Evolutionary conservation across 495 filamentous ascomycete genomes (phyloP).

Genomic region (Hyaloscypha variabilis): DNA sequence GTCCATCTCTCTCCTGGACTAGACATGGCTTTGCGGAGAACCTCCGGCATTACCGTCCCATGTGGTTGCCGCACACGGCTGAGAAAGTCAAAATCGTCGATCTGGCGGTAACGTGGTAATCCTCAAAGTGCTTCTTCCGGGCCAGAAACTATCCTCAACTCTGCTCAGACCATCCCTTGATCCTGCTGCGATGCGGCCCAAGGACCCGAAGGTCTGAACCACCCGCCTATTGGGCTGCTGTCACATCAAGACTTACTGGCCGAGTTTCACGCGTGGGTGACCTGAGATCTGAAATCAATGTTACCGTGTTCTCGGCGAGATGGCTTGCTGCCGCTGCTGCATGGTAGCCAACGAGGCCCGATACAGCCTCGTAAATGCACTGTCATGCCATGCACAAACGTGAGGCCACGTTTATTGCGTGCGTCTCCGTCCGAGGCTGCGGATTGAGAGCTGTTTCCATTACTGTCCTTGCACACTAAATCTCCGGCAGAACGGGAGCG

Average conservation of each 20-base stretch:
- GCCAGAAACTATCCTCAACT: neutral
- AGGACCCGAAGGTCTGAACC: constrained; percentile 8
- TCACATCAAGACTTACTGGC: constrained; percentile 5
- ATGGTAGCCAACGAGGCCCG: neutral
- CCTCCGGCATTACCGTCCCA: constrained; percentile 4
- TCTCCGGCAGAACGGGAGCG: neutral
- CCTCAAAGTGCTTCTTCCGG: neutral
- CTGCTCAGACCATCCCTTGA: constrained; percentile 10
- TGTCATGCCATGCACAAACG: neutral
- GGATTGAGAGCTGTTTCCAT: neutral
- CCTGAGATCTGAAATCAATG: constrained; percentile 11
- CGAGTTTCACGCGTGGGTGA: constrained; percentile 3
- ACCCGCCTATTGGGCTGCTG: neutral
- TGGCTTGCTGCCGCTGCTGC: neutral
- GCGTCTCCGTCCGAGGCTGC: neutral
- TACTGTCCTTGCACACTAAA: neutral
- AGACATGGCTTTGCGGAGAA: constrained; percentile 7
- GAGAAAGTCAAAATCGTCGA: constrained; percentile 4
- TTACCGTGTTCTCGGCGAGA: neutral
- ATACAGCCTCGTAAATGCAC: neutral
- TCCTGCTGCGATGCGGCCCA: constrained; percentile 6
- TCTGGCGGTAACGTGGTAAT: neutral
- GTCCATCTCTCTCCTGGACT: neutral
- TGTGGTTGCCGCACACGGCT: neutral
- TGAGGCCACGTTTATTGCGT: neutral